Evolutionary conservation across 176 grass and related monocot species (phyloP), one percentile per base, ranked within the genome.

Genomic region (Saccharum spontaneum): DNA sequence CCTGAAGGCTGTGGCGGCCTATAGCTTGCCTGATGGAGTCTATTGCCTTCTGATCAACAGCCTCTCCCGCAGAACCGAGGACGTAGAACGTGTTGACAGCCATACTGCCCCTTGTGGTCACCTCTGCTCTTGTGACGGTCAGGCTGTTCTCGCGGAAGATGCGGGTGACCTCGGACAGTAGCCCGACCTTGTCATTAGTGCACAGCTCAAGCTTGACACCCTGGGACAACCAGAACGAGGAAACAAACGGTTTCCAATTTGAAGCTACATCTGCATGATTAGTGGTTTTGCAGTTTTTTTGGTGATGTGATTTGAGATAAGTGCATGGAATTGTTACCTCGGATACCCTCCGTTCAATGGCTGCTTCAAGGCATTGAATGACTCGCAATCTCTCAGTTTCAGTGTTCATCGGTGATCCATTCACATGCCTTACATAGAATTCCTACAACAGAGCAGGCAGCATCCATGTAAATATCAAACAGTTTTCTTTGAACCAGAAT

Each of bases 121-220:
- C 94, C 55, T 97, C 91, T 69, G 94, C 94, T 78, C 91, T 97
- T 74, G 89, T 93, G 30, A 96, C 89, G 0, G 87, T 93, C 65
- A 96, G 78, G 85, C 94, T 87, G 84, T 96, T 86, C 87, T 96
- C 94, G 0, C 94, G 94, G 78, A 97, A 97, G 76, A 93, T 97
- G 67, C 94, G 89, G 40, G 94, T 97, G 31, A 97, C 89, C 66
- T 97, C 94, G 0, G 94, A 97, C 5, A 97, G 84, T 69, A 97
- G 74, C 38, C 94, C 94, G 0, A 97, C 82, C 74, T 88, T 87
- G 84, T 97, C 94, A 23, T 78, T 80, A 43, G 94, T 91, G 78
- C 88, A 93, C 45, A 97, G 78, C 83, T 96, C 94, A 55, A 97
- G 89, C 52, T 97, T 97, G 44, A 97, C 81, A 55, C 91, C 94